phyloP scores from a whole-genome alignment of 352 stramenopile genomes.

The Phytophthora cryptogea region DNA sequence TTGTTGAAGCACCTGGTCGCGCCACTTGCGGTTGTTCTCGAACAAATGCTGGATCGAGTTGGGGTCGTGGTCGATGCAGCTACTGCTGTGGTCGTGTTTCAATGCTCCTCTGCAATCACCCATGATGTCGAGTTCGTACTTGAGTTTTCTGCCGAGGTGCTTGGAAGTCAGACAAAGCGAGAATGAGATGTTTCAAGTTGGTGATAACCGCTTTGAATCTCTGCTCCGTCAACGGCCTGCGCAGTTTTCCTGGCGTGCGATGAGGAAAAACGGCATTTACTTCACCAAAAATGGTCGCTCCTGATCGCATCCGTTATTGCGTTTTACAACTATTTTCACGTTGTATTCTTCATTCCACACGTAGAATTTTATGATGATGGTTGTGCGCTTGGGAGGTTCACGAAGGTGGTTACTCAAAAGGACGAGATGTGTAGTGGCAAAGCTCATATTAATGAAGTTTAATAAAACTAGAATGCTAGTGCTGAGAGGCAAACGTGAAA shows the following conservation, averaged over 20 bases:
- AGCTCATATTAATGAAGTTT: not conserved
- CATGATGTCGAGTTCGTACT: conserved; percentile 10
- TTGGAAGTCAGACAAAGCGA: conserved; percentile 3
- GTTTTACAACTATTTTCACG: not conserved
- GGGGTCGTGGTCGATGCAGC: conserved; percentile 21
- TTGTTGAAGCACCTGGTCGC: conserved; percentile 49
- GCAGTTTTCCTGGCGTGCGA: not conserved
- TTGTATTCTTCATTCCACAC: too few relatives aligned
- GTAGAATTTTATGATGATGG: too few relatives aligned
- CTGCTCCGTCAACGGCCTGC: conserved; percentile 1
- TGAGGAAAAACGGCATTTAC: conserved; percentile 4
- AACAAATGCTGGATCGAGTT: conserved; percentile 53
- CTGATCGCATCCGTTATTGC: conserved; percentile 10
- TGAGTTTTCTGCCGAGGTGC: not conserved
- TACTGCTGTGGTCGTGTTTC: conserved; percentile 24
- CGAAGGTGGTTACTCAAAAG: too few relatives aligned
- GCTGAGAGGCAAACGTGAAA: not conserved
- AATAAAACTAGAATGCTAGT: not conserved
- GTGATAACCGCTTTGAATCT: not conserved
- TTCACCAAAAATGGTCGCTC: conserved; percentile 12
- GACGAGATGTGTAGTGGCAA: too few relatives aligned
- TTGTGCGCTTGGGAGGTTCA: too few relatives aligned
- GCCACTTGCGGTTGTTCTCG: conserved; percentile 76
- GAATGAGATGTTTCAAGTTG: conserved; percentile 12
- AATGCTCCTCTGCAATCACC: conserved; percentile 8